Percentiles rank a stretch among this genome's conserved stretches.
Conservation (phyloP, 2,329 filamentous ascomycete genomes). For the Juglanconis oblonga region DNA sequence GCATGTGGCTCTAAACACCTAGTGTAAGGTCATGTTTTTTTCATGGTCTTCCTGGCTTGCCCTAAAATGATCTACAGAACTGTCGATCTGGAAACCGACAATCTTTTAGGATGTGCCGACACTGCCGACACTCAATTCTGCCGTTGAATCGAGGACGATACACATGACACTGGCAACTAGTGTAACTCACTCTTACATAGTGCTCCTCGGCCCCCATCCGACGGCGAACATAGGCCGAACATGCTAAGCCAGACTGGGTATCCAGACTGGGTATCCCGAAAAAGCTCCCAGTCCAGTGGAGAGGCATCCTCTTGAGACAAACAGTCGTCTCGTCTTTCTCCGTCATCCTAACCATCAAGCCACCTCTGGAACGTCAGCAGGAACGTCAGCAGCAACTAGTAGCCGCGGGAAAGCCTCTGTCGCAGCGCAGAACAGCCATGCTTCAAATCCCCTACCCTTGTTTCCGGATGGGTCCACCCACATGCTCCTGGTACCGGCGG, state of each 20-base stretch:
- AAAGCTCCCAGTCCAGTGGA: background rate
- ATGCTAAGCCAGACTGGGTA: background rate
- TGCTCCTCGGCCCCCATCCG: background rate
- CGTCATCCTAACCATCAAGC: background rate
- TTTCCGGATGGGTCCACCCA: background rate
- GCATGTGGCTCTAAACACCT: too few species aligned
- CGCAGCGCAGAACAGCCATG: background rate
- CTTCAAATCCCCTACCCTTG: background rate
- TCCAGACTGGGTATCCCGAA: background rate
- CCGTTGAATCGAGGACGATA: background rate
- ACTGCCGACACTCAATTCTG: too few species aligned
- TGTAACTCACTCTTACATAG: background rate
- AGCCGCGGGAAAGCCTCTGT: too few species aligned
- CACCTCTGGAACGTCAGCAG: conserved; percentile 6
- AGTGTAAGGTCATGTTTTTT: too few species aligned
- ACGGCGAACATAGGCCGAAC: background rate
- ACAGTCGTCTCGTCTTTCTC: background rate
- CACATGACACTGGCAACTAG: background rate
- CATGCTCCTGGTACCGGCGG: background rate
- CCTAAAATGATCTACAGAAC: background rate
- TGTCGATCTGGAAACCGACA: background rate
- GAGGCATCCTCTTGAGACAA: background rate
- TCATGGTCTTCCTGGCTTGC: background rate
- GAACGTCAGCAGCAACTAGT: background rate
- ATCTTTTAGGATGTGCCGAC: background rate